These are phyloP conservation scores for Pholiota adiposa DNA, from an alignment of 1,284 basidiomycete species.

Conservation along the genomic window DNA sequence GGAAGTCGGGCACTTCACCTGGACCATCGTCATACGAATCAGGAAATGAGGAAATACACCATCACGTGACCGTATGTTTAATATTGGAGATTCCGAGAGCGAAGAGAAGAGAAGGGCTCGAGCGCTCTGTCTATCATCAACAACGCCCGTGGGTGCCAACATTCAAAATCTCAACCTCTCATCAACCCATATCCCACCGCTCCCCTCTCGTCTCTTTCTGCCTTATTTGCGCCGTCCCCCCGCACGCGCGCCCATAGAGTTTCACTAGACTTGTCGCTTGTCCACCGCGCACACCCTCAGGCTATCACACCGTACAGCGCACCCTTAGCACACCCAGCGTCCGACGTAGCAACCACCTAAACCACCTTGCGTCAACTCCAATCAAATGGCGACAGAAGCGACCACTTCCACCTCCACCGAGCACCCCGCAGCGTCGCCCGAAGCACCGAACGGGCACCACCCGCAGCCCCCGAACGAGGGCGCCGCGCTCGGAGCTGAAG, in stretches of 20 bases:
- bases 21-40: too few species aligned
- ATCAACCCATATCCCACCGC: background rate
- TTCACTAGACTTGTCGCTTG: too few species aligned
- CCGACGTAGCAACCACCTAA: background rate
- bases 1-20: too few species aligned
- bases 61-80: constrained; percentile 17
- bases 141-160: constrained; percentile 20
- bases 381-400: background rate
- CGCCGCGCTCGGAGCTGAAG: constrained; percentile 17
- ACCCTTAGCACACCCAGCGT: background rate
- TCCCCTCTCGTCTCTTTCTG: background rate
- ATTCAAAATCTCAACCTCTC: constrained; percentile 8
- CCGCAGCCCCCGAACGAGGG: constrained; percentile 3
- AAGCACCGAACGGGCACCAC: constrained; percentile 16
- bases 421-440: constrained; percentile 11
- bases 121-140: constrained; percentile 17
- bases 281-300: background rate
- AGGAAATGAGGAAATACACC: too few species aligned
- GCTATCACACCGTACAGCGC: too few species aligned
- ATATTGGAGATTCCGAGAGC: constrained; percentile 16
- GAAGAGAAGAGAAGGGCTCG: constrained; percentile 22
- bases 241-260: too few species aligned
- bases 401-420: background rate
- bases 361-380: too few species aligned
- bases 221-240: background rate